These are phyloP conservation scores for Dittrichia graveolens DNA, from an alignment of 129 eudicot genomes.

Conservation along the genomic window DNA sequence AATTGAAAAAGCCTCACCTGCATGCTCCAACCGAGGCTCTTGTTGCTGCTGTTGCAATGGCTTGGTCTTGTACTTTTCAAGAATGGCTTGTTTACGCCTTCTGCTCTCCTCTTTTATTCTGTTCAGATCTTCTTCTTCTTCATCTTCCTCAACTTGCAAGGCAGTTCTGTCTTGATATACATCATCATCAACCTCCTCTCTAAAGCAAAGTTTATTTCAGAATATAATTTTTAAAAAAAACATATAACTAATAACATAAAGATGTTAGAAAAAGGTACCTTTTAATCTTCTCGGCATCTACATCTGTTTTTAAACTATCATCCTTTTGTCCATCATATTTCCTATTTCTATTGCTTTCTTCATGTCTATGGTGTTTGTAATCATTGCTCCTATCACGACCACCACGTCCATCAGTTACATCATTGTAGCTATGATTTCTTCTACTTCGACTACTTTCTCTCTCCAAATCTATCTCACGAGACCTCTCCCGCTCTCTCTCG, in stretches of 20 bases:
- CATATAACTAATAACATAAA: neutral
- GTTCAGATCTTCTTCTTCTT: conserved; percentile 88
- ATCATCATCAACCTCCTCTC: conserved; percentile 63
- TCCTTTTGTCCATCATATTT: conserved; percentile 41
- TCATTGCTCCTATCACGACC: conserved; percentile 45
- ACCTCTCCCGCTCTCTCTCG: conserved; percentile 30
- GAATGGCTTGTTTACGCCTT: conserved; percentile 86
- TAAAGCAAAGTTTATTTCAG: conserved; percentile 33
- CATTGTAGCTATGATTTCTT: conserved; percentile 47
- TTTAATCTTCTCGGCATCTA: conserved; percentile 36
- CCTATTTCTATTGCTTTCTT: conserved; percentile 52
- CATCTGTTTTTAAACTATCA: conserved; percentile 38
- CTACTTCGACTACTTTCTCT: conserved; percentile 44
- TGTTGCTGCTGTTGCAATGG: conserved; percentile 40
- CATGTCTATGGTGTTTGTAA: conserved; percentile 48
- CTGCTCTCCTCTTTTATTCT: conserved; percentile 96
- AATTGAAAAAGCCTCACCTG: conserved; percentile 28
- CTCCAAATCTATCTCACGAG: conserved; percentile 36
- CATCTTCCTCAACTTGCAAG: conserved; percentile 74
- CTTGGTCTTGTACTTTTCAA: conserved; percentile 77
- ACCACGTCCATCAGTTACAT: conserved; percentile 38
- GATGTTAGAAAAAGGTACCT: conserved; percentile 45
- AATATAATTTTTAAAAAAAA: conserved; percentile 5
- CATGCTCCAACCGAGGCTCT: conserved; percentile 33
- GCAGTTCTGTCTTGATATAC: conserved; percentile 54